A percentile compares a stretch with the other conserved stretches of the same genome.
phyloP scores from a whole-genome alignment of 2,329 filamentous ascomycete species.

The Paecilomyces dactylethromorphus region DNA sequence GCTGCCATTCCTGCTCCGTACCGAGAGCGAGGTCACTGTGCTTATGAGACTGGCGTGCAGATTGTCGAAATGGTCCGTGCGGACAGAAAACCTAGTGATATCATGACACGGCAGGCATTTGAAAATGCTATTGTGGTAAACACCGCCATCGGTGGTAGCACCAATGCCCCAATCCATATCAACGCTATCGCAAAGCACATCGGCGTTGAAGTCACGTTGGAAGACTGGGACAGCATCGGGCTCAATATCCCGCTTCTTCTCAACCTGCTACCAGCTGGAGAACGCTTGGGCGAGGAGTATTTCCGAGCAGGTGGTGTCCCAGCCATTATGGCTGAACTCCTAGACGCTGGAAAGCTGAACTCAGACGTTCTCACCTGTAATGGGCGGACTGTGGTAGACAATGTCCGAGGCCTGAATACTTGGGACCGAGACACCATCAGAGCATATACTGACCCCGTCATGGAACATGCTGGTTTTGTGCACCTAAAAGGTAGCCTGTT shows the following conservation, averaged over 20 bases:
- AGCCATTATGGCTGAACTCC: constrained; percentile 48
- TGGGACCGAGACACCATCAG: constrained; percentile 47
- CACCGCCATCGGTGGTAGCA: constrained; percentile 51
- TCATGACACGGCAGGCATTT: constrained; percentile 50
- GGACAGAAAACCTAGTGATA: constrained; percentile 47
- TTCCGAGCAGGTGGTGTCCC: constrained; percentile 49
- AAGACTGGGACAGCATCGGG: constrained; percentile 50
- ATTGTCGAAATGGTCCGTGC: constrained; percentile 46
- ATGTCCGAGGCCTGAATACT: constrained; percentile 38
- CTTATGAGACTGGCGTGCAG: constrained; percentile 43
- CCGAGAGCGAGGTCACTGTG: constrained; percentile 42
- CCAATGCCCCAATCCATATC: constrained; percentile 52
- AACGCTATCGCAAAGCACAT: constrained; percentile 51
- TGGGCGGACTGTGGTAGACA: constrained; percentile 39
- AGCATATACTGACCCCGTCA: constrained; percentile 40
- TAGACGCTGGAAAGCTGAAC: constrained; percentile 44
- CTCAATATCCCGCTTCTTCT: constrained; percentile 46
- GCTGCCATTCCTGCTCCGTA: constrained; percentile 48
- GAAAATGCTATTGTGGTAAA: constrained; percentile 52
- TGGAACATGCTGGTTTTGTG: constrained; percentile 46
- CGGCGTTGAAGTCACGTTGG: constrained; percentile 43
- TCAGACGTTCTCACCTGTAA: constrained; percentile 40
- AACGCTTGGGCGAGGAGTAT: constrained; percentile 49
- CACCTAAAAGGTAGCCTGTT: constrained; percentile 45
- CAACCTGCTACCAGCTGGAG: constrained; percentile 51